Evolutionary conservation across 78 protist species (phyloP).

Genomic region (Creolimax fragrantissima): DNA sequence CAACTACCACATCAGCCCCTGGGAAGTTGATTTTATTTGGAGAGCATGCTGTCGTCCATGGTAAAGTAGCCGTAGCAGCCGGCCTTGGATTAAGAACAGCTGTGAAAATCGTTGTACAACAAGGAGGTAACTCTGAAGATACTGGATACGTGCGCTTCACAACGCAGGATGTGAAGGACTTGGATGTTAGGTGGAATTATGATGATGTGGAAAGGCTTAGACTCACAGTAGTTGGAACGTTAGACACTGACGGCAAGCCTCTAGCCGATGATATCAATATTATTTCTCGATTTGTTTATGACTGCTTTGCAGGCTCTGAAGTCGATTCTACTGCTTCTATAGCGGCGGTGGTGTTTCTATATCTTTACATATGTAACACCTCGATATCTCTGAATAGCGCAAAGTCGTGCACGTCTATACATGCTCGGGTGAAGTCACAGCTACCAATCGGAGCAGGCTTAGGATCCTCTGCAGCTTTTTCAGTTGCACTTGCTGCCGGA

Average conservation of each 20-base stretch:
- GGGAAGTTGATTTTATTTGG: constrained; percentile 48
- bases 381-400: neutral
- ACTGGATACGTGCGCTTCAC: neutral
- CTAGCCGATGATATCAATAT: neutral
- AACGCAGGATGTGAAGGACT: neutral
- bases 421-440: neutral
- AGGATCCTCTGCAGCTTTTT: constrained; percentile 42
- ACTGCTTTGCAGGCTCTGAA: neutral
- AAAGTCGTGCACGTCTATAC: neutral
- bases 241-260: neutral
- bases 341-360: neutral
- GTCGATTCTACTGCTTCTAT: neutral
- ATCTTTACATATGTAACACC: neutral
- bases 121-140: neutral
- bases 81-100: constrained; percentile 4
- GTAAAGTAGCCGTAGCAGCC: constrained; percentile 16
- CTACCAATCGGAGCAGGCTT: constrained; percentile 50
- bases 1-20: constrained; percentile 24
- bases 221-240: neutral
- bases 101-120: neutral
- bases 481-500: constrained; percentile 13
- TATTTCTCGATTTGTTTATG: neutral
- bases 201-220: neutral
- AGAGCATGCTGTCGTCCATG: constrained; percentile 48
- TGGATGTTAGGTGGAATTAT: neutral